phyloP scores from a whole-genome alignment of 305 asterid species.

The Solanum chacoense region DNA sequence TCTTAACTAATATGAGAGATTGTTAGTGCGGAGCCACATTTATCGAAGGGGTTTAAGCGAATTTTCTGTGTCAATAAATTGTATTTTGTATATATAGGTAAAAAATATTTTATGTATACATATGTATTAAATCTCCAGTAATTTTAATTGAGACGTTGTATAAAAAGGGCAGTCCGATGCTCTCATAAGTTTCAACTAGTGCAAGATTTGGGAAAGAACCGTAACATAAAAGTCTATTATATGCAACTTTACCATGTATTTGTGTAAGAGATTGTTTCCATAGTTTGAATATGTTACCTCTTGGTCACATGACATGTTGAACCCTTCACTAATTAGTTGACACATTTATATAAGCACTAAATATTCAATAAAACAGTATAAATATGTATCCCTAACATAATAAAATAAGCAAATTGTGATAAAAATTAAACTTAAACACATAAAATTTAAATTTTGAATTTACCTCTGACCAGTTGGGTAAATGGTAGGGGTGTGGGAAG shows the following conservation, averaged over 20 bases:
- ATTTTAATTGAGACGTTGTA: neutral
- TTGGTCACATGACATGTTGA: neutral
- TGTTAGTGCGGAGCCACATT: rapidly evolving
- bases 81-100: neutral
- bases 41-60: neutral
- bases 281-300: rapidly evolving
- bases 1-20: neutral
- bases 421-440: too few species aligned
- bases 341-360: neutral
- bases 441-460: too few species aligned
- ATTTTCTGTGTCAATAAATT: rapidly evolving
- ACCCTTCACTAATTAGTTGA: neutral
- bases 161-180: neutral
- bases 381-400: neutral
- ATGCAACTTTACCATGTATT: rapidly evolving
- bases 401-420: rapidly evolving
- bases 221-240: neutral
- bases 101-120: neutral
- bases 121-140: too few species aligned
- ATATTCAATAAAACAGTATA: too few species aligned
- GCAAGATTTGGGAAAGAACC: rapidly evolving
- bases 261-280: neutral
- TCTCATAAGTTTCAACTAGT: neutral
- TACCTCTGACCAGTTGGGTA: rapidly evolving
- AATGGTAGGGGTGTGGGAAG: neutral